Evolutionary conservation across 352 stramenopile genomes (phyloP), one percentile per base, ranked within the genome.

Genomic region (Pythium chondricola): DNA sequence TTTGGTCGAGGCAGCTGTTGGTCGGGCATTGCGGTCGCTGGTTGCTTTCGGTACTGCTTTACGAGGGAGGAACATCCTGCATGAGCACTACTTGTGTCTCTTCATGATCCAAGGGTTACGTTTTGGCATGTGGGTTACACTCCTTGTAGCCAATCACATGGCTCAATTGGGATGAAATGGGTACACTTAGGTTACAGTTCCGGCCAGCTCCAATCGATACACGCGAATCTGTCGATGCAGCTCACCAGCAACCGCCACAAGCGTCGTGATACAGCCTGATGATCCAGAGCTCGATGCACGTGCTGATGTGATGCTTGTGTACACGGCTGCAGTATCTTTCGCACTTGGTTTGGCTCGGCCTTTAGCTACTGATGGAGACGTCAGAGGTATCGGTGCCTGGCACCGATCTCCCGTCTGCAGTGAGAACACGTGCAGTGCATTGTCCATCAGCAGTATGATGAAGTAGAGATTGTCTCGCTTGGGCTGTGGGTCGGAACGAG

Each of bases 361-460:
- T 2, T 36, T 22, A 11, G 9, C 9, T 20, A 18, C 2, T 18
- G 37, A 14, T 14, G 11, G 4, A 16, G 17, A 20, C 11, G 32
- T 20, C 11, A 58, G 41, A 17, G 41, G 22, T 16, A 58, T 58
- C 14, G 31, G 21, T 4, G 41, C 41, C 8, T 21, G 24, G 18
- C 43, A 58, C 13, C 2, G 43, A 5, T 40, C 21, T 9, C 51
- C 51, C 1, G 43, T 48, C 4, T 14, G n/a, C 1, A 60, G 31
- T 7, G 52, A 60, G 9, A 43, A 36, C 0, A 60, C 6, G n/a
- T 40, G 20, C 7, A 60, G 39, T 10, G 52, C 17, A 25, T 60
- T 60, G 44, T 60, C 36, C 52, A 60, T 49, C 29, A 60, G 44
- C 18, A 60, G 44, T 2, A 49, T 39, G 3, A 60, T 37, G 33